Base-by-base conservation (phyloP, 768 basidiomycete genomes). In the Mycena filopes region DNA sequence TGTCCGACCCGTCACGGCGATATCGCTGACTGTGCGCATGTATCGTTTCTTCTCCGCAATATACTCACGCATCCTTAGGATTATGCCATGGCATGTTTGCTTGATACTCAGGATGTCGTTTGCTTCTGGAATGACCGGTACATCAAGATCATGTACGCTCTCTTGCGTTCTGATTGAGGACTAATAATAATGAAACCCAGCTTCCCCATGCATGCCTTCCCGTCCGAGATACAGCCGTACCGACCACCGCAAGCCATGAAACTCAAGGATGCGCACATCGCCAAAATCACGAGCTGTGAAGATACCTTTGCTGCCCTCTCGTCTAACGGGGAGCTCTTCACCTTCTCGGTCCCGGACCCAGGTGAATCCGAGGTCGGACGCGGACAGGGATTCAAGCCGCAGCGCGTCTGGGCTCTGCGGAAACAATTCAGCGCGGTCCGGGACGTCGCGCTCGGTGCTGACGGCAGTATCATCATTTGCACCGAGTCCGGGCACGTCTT, bases 401-500 rank as follows among this genome's bases (percentile, higher is more conserved):
- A 96, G 75, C 87, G 94, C 26, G 89, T 94, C 9, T 98, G 96
- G 97, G 92, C 94, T 0, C 79, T 97, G 54, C 82, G 93, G 65
- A 94, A 92, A 75, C 89, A 93, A 67, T 94, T 93, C 71, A 94
- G 92, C 64, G 89, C 92, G 16, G 94, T 95, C 36, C 69, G 92
- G 89, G 97, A 99, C 70, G 92, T 97, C 11, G 95, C 95, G 0
- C 82, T 98, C 16, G 94, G 95, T 21, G 81, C 89, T 1, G 95
- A 98, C 67, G 94, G 96, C 5, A 87, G 91, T 18, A 86, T 98
- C 72, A 90, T 98, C 73, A 85, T 99, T 48, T 98, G 94, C 78
- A 99, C 97, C 2, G 89, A 92, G 66, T 96, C 97, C 5, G 97
- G 97, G 0, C 96, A 98, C 71, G 96, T 97, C 33, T 98, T 92